Conservation (phyloP, 2,329 filamentous ascomycete genomes). For the Falciphora oryzae region DNA sequence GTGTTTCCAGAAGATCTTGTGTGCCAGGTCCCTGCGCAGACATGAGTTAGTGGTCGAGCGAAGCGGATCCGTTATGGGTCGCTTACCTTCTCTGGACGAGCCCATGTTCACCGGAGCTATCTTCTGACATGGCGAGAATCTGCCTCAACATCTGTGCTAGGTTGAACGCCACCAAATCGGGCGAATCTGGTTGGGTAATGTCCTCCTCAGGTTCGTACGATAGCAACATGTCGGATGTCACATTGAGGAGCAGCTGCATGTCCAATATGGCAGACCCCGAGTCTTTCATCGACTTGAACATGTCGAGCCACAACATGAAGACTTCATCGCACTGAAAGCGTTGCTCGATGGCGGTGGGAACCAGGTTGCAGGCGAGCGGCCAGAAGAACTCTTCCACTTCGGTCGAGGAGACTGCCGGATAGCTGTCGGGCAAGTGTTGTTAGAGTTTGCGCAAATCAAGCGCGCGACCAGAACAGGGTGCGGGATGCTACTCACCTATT, state of each 20-base stretch:
- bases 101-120: not conserved
- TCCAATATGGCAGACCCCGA: constrained; percentile 26
- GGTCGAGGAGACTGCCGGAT: constrained; percentile 24
- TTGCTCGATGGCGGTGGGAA: constrained; percentile 28
- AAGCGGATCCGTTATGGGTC: not conserved
- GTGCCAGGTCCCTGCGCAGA: constrained; percentile 27
- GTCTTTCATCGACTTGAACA: constrained; percentile 35
- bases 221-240: constrained; percentile 22
- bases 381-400: constrained; percentile 42
- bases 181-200: constrained; percentile 29
- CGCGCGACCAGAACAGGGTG: not conserved
- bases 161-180: constrained; percentile 24
- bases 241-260: constrained; percentile 20
- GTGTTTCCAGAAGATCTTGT: constrained; percentile 54
- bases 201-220: constrained; percentile 29
- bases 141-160: constrained; percentile 7
- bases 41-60: not conserved
- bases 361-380: constrained; percentile 34
- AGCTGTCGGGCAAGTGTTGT: constrained; percentile 12
- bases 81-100: constrained; percentile 13
- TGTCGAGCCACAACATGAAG: constrained; percentile 33
- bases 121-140: not conserved
- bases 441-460: not conserved
- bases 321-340: constrained; percentile 37
- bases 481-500: constrained; percentile 10